These are phyloP conservation scores for Geotrichum reessii DNA, from an alignment of 1,139 yeast genomes.

Conservation along the genomic window DNA sequence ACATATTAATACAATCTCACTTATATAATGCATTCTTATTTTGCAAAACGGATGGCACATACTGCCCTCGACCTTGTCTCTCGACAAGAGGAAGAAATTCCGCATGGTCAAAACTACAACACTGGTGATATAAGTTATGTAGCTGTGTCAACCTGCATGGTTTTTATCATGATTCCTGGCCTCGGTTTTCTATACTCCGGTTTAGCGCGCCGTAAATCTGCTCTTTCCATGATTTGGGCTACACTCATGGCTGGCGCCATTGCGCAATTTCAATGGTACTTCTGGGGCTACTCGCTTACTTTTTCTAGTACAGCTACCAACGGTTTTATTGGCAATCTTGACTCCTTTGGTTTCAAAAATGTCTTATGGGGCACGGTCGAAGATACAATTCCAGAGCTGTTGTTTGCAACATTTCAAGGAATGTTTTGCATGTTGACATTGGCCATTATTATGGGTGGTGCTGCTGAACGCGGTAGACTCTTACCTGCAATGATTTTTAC, in stretches of 20 bases:
- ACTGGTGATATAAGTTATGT: conserved; percentile 50
- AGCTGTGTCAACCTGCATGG: conserved; percentile 58
- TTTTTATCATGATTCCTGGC: conserved; percentile 92
- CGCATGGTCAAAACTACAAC: conserved; percentile 36
- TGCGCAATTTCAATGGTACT: conserved; percentile 90
- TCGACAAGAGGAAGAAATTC: conserved; percentile 3
- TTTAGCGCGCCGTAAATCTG: conserved; percentile 83
- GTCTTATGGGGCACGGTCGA: conserved; percentile 50
- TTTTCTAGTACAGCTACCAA: conserved; percentile 71
- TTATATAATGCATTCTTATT: conserved; percentile 4
- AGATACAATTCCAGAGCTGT: conserved; percentile 68
- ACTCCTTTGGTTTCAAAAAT: conserved; percentile 72
- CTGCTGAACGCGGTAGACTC: conserved; percentile 88
- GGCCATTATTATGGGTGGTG: conserved; percentile 90
- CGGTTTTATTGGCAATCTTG: conserved; percentile 80
- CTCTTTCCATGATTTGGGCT: conserved; percentile 83
- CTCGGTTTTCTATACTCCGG: conserved; percentile 91
- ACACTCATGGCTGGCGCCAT: conserved; percentile 68
- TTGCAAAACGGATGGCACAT: conserved; percentile 4
- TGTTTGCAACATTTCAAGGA: conserved; percentile 82
- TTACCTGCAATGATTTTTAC: conserved; percentile 78
- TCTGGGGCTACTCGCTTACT: conserved; percentile 95
- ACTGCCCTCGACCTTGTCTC: neutral
- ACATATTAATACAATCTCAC: neutral
- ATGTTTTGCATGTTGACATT: conserved; percentile 86